A percentile compares a stretch with the other conserved stretches of the same genome.
phyloP scores from a whole-genome alignment of 2,329 filamentous ascomycete genomes.

The Monosporascus sp. region DNA sequence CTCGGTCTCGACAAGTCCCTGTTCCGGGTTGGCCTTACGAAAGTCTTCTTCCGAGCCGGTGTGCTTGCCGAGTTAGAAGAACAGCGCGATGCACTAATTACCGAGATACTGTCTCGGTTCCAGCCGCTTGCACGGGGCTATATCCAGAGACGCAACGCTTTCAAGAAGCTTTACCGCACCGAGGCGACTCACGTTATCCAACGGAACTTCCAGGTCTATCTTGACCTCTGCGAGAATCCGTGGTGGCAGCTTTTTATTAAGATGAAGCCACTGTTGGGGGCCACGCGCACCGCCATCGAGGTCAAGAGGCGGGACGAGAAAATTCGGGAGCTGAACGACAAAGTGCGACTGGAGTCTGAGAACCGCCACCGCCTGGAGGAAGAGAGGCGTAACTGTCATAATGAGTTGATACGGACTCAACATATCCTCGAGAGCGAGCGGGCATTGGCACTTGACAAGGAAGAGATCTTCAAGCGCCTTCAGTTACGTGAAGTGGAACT shows the following conservation, averaged over 20 bases:
- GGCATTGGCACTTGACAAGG: constrained; percentile 92
- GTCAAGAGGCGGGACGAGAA: constrained; percentile 93
- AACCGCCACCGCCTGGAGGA: constrained; percentile 82
- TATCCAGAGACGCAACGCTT: constrained; percentile 77
- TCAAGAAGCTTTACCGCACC: constrained; percentile 89
- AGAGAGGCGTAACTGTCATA: constrained; percentile 78
- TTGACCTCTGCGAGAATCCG: constrained; percentile 82
- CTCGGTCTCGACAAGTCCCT: constrained; percentile 78
- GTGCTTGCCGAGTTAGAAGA: constrained; percentile 96
- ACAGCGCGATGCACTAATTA: constrained; percentile 85
- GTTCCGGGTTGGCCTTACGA: constrained; percentile 91
- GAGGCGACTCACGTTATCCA: constrained; percentile 95
- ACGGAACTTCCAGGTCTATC: constrained; percentile 86
- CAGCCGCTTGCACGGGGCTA: constrained; percentile 91
- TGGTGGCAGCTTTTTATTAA: constrained; percentile 96
- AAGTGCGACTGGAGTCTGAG: constrained; percentile 70
- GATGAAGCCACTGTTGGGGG: constrained; percentile 92
- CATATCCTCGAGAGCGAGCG: constrained; percentile 94
- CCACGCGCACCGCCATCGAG: constrained; percentile 84
- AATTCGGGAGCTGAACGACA: constrained; percentile 80
- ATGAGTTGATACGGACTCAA: constrained; percentile 83
- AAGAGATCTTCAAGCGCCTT: constrained; percentile 97
- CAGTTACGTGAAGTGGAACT: constrained; percentile 88
- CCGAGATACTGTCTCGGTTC: constrained; percentile 88
- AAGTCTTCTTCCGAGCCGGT: constrained; percentile 96